Base-by-base conservation (phyloP, 257 asterid species). In the Cordia subcordata region DNA sequence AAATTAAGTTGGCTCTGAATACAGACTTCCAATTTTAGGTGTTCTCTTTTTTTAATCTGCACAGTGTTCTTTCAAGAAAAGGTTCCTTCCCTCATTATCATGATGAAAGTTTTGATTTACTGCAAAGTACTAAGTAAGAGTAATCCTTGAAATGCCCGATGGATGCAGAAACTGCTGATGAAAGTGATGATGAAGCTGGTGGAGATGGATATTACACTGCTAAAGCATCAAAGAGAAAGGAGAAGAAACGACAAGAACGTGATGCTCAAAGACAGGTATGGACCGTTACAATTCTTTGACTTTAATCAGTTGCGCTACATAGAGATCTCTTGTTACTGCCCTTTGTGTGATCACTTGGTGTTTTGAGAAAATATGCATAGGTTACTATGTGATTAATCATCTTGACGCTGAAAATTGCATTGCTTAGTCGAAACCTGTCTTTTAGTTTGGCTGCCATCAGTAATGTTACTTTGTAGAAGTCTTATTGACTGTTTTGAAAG, bases 241-340 rank as follows among this genome's bases (percentile, higher is more conserved):
- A 86, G 71, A 93, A 77, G 89, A 93, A 73, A 77, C 75, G 94
- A 15, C 97, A 89, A 68, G 99, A 93, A 78, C 81, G 94, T 53
- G 99, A 86, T 60, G 95, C 95, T 49, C 97, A 87, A 59, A 82
- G 97, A 57, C 97, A 86, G 85, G 99, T 86, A 23, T 53, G 57
- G 13, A 42, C 12, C 15, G 8, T 42, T 42, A 10, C 10, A 42
- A 42, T 14, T 42, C 15, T 22, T 22, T 53, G 38, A 22, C 21
- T 53, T 11, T 13, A 20, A 15, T 21, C 10, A 27, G 10, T 17
- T 49, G 27, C 9, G 27, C 54, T n/a, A 11, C 11, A 21, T 17
- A 49, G 17, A 21, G 13, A 49, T 49, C 54, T 49, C 11, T 27
- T 27, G 35, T 27, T 27, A 27, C 35, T 27, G 35, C 35, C 35